Conservation (phyloP, 2,329 filamentous ascomycete genomes). For the Westerdykella aurantiaca region DNA sequence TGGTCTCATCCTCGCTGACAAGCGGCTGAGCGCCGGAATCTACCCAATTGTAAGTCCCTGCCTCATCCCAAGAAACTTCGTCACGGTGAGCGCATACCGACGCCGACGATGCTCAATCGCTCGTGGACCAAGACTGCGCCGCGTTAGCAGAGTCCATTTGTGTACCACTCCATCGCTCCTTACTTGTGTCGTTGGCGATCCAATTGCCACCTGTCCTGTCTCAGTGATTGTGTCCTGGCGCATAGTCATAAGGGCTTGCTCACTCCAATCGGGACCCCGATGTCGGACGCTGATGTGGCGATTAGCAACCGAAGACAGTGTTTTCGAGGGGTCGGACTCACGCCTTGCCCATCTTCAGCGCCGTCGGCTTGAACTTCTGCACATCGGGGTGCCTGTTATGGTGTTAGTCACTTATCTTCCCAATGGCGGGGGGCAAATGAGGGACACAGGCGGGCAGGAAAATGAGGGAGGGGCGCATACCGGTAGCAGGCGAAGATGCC, state of each 20-base stretch:
- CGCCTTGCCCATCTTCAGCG: constrained; percentile 90
- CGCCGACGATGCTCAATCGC: constrained; percentile 93
- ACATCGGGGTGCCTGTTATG: constrained; percentile 73
- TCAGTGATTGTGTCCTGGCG: constrained; percentile 28
- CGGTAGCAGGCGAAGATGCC: constrained; percentile 93
- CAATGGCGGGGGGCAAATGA: constrained; percentile 15
- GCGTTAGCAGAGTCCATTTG: constrained; percentile 16
- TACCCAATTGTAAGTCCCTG: constrained; percentile 37
- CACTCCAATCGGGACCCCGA: constrained; percentile 97
- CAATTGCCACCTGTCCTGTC: constrained; percentile 70
- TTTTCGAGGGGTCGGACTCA: constrained; percentile 47
- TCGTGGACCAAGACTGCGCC: constrained; percentile 77
- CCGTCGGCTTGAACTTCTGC: constrained; percentile 91
- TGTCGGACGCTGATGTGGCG: constrained; percentile 69
- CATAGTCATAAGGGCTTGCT: constrained; percentile 43
- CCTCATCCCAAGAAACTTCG: constrained; percentile 1
- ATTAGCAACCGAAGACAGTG: constrained; percentile 25
- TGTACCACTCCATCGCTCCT: constrained; percentile 7
- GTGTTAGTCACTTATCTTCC: constrained; percentile 25
- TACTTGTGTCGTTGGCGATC: constrained; percentile 86
- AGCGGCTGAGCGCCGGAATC: constrained; percentile 94
- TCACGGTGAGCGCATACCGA: constrained; percentile 59
- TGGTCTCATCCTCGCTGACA: constrained; percentile 80
- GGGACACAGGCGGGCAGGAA: constrained; percentile 18
- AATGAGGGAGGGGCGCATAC: constrained; percentile 43